Conservation (phyloP, 208 protist species). For the Wallacemonas sp. region DNA sequence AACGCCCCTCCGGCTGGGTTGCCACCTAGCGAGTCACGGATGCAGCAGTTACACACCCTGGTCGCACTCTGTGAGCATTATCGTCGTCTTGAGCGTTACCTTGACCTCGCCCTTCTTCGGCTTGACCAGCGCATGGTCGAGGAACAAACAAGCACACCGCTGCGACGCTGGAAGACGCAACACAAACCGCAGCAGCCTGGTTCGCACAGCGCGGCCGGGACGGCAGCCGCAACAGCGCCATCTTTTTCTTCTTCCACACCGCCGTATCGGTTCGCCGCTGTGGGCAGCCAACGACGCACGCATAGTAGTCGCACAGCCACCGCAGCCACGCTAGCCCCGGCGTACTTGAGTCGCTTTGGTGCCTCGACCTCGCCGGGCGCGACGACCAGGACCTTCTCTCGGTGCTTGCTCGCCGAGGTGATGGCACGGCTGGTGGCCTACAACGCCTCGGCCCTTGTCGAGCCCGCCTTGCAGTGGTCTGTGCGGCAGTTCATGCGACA, state of each 20-base stretch:
- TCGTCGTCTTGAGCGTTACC: constrained; percentile 42
- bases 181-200: neutral
- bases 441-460: neutral
- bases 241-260: neutral
- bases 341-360: too few species aligned
- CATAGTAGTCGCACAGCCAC: too few species aligned
- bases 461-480: neutral
- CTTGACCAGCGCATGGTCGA: constrained; percentile 9
- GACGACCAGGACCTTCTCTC: neutral
- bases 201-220: too few species aligned
- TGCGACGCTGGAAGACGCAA: neutral
- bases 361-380: too few species aligned
- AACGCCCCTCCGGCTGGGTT: too few species aligned
- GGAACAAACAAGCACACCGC: neutral
- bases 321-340: too few species aligned
- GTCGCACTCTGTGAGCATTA: constrained; percentile 58
- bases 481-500: constrained; percentile 2
- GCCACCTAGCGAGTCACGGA: too few species aligned
- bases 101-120: constrained; percentile 42
- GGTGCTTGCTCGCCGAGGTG: neutral
- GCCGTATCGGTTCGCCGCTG: neutral
- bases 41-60: constrained; percentile 23
- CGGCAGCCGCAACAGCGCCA: too few species aligned
- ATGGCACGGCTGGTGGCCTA: neutral
- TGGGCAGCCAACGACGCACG: too few species aligned